Percentiles rank a stretch among this genome's conserved stretches.
Conservation (phyloP, 2,329 filamentous ascomycete species). For the Cladosporium sp. region DNA sequence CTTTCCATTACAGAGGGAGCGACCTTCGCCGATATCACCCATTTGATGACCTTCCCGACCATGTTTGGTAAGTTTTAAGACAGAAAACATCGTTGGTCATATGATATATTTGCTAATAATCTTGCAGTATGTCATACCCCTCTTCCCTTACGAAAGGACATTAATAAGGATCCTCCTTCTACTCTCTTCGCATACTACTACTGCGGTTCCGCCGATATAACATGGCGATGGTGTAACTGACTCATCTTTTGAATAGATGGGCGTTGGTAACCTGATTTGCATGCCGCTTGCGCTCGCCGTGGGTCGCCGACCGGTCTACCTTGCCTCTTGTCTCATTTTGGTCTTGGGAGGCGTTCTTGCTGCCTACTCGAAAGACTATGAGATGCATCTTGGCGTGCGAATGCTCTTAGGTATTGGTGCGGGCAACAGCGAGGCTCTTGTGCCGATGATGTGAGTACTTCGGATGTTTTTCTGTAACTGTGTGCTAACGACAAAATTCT, state of each 20-base stretch:
- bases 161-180: no score
- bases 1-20: constrained; percentile 31
- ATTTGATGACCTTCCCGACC: constrained; percentile 37
- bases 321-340: constrained; percentile 33
- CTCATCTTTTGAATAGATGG: constrained; percentile 3
- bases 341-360: constrained; percentile 32
- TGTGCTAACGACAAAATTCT: background rate
- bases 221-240: no score
- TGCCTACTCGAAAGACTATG: constrained; percentile 27
- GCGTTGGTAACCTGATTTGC: constrained; percentile 35
- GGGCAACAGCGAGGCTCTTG: constrained; percentile 29
- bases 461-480: background rate
- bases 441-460: constrained; percentile 27
- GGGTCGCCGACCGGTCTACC: constrained; percentile 37
- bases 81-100: no score
- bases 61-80: constrained; percentile 25
- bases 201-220: no score
- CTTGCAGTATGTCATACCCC: no score
- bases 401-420: constrained; percentile 36
- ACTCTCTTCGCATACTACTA: no score
- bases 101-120: no score
- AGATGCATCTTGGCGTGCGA: constrained; percentile 33
- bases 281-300: constrained; percentile 39
- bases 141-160: no score
- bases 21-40: constrained; percentile 42